Evolutionary conservation across 2,329 filamentous ascomycete genomes (phyloP).

Genomic region (Boeremia exigua): DNA sequence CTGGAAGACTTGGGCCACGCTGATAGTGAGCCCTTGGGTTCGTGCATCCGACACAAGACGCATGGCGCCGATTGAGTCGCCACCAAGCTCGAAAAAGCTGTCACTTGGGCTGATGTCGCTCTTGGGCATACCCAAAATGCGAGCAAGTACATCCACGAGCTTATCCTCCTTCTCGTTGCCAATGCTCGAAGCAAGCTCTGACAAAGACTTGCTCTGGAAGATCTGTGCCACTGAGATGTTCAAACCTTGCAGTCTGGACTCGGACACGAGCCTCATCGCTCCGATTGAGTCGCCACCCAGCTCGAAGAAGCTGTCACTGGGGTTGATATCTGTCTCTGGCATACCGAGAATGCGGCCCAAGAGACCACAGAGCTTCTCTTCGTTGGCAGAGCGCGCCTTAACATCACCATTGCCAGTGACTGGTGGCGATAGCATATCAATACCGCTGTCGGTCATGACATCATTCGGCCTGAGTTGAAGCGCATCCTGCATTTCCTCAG

Average conservation of each 20-base stretch:
- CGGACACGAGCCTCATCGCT: slow-evolving; percentile 54
- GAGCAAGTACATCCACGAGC: slow-evolving; percentile 34
- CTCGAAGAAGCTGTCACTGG: slow-evolving; percentile 52
- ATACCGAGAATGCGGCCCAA: slow-evolving; percentile 40
- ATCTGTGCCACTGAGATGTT: slow-evolving; percentile 52
- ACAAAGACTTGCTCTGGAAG: slow-evolving; percentile 51
- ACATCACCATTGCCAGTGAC: neutral
- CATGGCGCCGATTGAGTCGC: slow-evolving; percentile 57
- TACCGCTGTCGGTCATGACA: slow-evolving; percentile 28
- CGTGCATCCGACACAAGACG: slow-evolving; percentile 51
- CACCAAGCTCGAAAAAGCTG: slow-evolving; percentile 56
- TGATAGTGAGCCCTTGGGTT: slow-evolving; percentile 45
- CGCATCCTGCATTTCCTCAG: slow-evolving; percentile 39
- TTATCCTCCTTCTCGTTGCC: slow-evolving; percentile 40
- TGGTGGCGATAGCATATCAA: slow-evolving; percentile 22
- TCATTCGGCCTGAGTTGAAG: slow-evolving; percentile 31
- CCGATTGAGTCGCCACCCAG: slow-evolving; percentile 56
- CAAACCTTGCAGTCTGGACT: slow-evolving; percentile 44
- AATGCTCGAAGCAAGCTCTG: slow-evolving; percentile 61
- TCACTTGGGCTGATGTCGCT: slow-evolving; percentile 47
- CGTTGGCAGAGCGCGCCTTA: slow-evolving; percentile 30
- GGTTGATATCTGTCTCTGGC: slow-evolving; percentile 42
- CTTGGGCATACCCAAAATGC: slow-evolving; percentile 38
- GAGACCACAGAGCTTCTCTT: slow-evolving; percentile 32
- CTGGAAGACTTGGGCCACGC: slow-evolving; percentile 54